Base-by-base conservation (phyloP, 768 basidiomycete genomes). In the Leccinum incarnatum region DNA sequence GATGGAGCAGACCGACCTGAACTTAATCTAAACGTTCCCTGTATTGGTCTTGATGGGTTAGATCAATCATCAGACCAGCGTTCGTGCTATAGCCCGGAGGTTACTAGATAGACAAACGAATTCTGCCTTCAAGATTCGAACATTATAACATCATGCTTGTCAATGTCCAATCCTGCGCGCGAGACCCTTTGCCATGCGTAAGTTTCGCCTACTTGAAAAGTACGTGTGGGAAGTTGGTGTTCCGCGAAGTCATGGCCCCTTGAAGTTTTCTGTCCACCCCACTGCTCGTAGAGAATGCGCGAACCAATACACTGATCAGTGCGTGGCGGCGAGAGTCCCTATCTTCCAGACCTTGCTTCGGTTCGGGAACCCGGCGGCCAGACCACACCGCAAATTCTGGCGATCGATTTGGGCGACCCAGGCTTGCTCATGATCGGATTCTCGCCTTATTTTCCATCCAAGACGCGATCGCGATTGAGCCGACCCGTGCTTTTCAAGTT, bases 41-140 rank as follows among this genome's bases (percentile, higher is more conserved):
- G 50, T 21, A 34, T 55, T 32, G 23, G 45, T 54, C 30, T 29
- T 53, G 37, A 23, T 51, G 57, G 32, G 32, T 55, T n/a, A 19
- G 23, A 34, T 7, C 25, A 25, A 25, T 25, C 25, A 25, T 25
- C 7, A 12, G 9, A n/a, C 15, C 12, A 15, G 37, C 3, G 8
- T 11, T 32, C 30, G 30, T 32, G 40, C 15, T 11, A 48, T 48
- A 45, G 19, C 7, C 14, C 49, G 50, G 48, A n/a, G 12, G 50
- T 8, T 62, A 11, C 23, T 23, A 25, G 19, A 15, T 51, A 23
- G 49, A 58, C 51, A 12, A 53, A 63, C 45, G n/a, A 40, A 37
- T 30, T 37, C 36, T 29, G 14, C 19, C 23, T 36, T 42, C 34
- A 17, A 55, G 45, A 54, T 49, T 40, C 17, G 9, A 25, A 37